These are phyloP conservation scores for Blastobotrys capitulatus DNA, from an alignment of 1,139 yeast genomes.

Conservation along the genomic window DNA sequence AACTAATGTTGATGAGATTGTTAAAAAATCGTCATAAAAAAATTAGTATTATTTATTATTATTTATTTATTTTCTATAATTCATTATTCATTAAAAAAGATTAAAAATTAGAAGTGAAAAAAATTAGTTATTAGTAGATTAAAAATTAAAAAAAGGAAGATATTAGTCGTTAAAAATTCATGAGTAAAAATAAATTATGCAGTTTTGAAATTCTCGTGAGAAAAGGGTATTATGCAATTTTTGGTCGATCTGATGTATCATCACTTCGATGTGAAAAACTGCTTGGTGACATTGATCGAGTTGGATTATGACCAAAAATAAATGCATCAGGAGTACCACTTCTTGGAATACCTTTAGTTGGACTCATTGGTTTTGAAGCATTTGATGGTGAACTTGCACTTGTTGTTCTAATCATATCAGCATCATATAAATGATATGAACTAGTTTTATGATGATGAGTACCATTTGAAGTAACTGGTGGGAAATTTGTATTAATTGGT, in stretches of 20 bases:
- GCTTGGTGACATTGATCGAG: slow-evolving; percentile 11
- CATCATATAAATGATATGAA: slow-evolving; percentile 13
- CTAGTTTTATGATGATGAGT: slow-evolving; percentile 11
- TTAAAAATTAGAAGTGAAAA: neutral
- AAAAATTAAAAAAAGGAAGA: neutral
- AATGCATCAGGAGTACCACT: slow-evolving; percentile 8
- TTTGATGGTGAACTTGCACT: slow-evolving; percentile 21
- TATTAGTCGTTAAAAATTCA: no score
- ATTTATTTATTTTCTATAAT: neutral
- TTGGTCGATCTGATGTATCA: slow-evolving; percentile 9
- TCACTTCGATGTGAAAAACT: slow-evolving; percentile 6
- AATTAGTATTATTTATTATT: no score
- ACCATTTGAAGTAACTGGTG: neutral
- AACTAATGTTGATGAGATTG: slow-evolving; percentile 47
- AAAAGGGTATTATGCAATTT: slow-evolving; percentile 10
- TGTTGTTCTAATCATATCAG: slow-evolving; percentile 20
- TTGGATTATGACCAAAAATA: neutral
- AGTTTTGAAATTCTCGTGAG: neutral
- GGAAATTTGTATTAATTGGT: slow-evolving; percentile 10
- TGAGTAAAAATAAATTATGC: no score
- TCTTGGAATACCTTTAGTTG: slow-evolving; percentile 5
- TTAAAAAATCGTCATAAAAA: slow-evolving; percentile 17
- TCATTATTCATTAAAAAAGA: neutral
- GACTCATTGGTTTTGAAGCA: slow-evolving; percentile 6
- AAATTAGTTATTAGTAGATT: neutral